Percentiles rank a stretch among this genome's conserved stretches.
These are phyloP conservation scores for Suillus bovinus DNA, from an alignment of 768 basidiomycete genomes.

Conservation along the genomic window DNA sequence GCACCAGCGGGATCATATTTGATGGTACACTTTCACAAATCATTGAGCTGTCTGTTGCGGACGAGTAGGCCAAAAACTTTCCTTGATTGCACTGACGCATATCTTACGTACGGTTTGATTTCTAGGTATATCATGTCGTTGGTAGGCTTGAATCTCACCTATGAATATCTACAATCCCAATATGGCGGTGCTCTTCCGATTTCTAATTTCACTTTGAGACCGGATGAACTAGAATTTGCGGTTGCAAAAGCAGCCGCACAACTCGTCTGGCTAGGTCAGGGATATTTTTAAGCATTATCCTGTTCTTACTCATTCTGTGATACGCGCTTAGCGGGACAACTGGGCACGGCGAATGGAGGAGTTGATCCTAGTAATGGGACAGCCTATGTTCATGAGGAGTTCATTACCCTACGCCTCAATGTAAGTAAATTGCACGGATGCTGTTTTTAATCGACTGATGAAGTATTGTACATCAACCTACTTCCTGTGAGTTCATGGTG, in stretches of 20 bases:
- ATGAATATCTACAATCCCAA: background rate
- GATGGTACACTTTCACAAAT: background rate
- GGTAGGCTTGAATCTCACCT: background rate
- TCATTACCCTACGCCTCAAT: background rate
- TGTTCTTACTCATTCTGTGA: background rate
- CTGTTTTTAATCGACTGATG: background rate
- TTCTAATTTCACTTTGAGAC: slow-evolving; percentile 5
- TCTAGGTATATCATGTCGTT: background rate
- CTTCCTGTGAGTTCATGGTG: background rate
- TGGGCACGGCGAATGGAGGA: background rate
- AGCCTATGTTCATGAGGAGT: background rate
- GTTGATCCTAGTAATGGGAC: background rate
- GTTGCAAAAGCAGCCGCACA: slow-evolving; percentile 10
- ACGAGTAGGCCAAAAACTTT: background rate
- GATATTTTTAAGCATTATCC: background rate
- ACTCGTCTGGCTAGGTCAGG: slow-evolving; percentile 13
- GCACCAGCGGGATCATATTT: background rate
- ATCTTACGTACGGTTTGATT: background rate
- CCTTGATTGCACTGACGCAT: background rate
- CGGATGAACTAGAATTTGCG: slow-evolving; percentile 15
- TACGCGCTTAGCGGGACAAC: background rate
- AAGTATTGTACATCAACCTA: background rate
- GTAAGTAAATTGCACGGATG: background rate
- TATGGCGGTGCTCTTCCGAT: background rate
- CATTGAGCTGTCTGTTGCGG: background rate